Evolutionary conservation across 1,139 yeast genomes (phyloP).

Genomic region (Suhomyces choctaworum): DNA sequence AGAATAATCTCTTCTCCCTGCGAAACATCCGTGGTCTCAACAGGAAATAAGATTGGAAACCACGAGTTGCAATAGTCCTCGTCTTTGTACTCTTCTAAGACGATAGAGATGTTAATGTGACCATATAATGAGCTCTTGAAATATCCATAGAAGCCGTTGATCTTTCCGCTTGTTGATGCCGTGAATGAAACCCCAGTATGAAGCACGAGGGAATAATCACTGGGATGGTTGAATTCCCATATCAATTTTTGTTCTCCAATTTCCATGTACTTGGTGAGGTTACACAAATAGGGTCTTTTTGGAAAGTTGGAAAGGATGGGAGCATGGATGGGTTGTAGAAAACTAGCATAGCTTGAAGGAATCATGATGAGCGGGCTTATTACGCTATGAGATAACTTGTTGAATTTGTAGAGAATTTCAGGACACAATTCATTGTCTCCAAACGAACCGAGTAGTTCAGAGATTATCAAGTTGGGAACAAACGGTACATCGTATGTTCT

Average conservation of each 20-base stretch:
- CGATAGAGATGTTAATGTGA: slow-evolving; percentile 44
- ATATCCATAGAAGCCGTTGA: slow-evolving; percentile 77
- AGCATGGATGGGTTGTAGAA: slow-evolving; percentile 64
- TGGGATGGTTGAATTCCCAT: slow-evolving; percentile 60
- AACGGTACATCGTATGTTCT: slow-evolving; percentile 40
- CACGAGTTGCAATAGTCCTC: slow-evolving; percentile 46
- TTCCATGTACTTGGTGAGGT: slow-evolving; percentile 52
- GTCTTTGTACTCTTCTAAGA: slow-evolving; percentile 8
- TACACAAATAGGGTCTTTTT: slow-evolving; percentile 61
- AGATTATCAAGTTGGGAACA: slow-evolving; percentile 56
- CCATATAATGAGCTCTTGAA: slow-evolving; percentile 68
- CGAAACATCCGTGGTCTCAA: slow-evolving; percentile 47
- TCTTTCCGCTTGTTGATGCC: slow-evolving; percentile 54
- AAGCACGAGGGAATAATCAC: slow-evolving; percentile 8
- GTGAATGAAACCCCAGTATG: slow-evolving; percentile 11
- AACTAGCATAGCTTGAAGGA: slow-evolving; percentile 63
- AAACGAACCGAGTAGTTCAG: slow-evolving; percentile 85
- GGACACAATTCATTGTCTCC: slow-evolving; percentile 92
- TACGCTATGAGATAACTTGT: slow-evolving; percentile 1
- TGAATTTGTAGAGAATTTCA: slow-evolving; percentile 53
- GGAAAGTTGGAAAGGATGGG: slow-evolving; percentile 34
- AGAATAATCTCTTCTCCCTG: slow-evolving; percentile 52
- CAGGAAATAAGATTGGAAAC: slow-evolving; percentile 74
- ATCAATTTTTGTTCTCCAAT: slow-evolving; percentile 38
- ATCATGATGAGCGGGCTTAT: slow-evolving; percentile 46